Evolutionary conservation across 192 early-diverging fungal species (phyloP), one percentile per base, ranked within the genome.

Genomic region (Mycoemilia scoparia): DNA sequence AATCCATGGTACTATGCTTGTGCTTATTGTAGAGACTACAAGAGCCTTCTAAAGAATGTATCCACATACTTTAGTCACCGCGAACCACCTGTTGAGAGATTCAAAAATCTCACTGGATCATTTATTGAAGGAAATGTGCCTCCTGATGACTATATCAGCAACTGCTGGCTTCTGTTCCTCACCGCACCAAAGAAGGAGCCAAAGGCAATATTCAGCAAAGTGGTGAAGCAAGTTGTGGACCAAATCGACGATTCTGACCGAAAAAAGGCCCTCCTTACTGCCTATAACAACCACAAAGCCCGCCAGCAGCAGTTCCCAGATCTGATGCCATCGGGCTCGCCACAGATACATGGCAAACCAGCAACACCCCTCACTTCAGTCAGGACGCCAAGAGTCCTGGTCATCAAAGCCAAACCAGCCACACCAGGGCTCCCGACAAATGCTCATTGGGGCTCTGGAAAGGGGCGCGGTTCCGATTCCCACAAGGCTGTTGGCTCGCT

Each of bases 301-400:
- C 41, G 44, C 21, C 57, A 60, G 46, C 57, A 60, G 46, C 57
- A 60, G 23, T 60, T 60, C 35, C 57, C 57, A 1, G 57, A 49
- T 2, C 42, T 60, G 9, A 48, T 51, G 1, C 57, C 57, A 5
- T n/a, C 27, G 52, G 34, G 38, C 29, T 15, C 24, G 32, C 8
- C 32, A 45, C 1, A 39, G 36, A n/a, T n/a, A n/a, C n/a, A n/a
- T n/a, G n/a, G n/a, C 29, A 39, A 14, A 7, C 26, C 10, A 4
- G 21, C 39, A 9, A 19, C 40, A 11, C 36, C 19, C 14, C 19
- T 34, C 1, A 9, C 46, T 5, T 29, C 32, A 3, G 38, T 26
- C 2, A 34, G n/a, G 25, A 10, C 8, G 32, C 26, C 57, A 2
- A 45, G 50, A n/a, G 46, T 53, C 6, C 29, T 54, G 24, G 45